phyloP scores from a whole-genome alignment of 805 yeast genomes.

The Schizosaccharomyces lindneri region DNA sequence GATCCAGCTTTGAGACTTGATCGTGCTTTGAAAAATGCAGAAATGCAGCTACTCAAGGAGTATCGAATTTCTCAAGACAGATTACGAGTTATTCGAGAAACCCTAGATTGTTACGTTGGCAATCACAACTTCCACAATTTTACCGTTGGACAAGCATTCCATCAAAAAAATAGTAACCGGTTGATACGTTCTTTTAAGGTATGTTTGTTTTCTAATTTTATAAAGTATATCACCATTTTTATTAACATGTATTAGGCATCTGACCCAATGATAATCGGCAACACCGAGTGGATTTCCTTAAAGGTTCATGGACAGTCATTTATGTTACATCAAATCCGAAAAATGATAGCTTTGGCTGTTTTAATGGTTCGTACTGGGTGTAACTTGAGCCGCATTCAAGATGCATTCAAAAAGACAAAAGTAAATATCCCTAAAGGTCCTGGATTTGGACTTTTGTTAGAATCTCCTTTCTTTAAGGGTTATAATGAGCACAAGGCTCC shows the following conservation, averaged over 20 bases:
- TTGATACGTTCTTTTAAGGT: constrained; percentile 59
- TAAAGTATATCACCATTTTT: neutral
- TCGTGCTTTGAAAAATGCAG: neutral
- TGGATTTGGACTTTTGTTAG: constrained; percentile 71
- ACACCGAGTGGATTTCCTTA: constrained; percentile 53
- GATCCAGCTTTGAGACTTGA: neutral
- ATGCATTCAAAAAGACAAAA: constrained; percentile 49
- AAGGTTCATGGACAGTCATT: constrained; percentile 96
- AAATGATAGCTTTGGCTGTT: constrained; percentile 77
- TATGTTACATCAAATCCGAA: constrained; percentile 94
- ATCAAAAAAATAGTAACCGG: constrained; percentile 65
- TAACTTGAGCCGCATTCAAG: constrained; percentile 46
- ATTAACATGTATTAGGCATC: constrained; percentile 74
- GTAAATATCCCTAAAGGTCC: constrained; percentile 94
- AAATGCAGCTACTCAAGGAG: constrained; percentile 5
- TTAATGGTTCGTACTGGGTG: constrained; percentile 42
- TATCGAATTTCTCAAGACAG: constrained; percentile 43
- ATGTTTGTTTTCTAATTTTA: constrained; percentile 12
- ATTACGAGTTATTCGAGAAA: constrained; percentile 35
- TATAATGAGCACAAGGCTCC: constrained; percentile 41
- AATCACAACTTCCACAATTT: constrained; percentile 82
- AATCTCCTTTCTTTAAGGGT: constrained; percentile 74
- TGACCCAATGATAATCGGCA: constrained; percentile 22
- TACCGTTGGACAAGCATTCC: constrained; percentile 56
- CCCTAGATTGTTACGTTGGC: constrained; percentile 54